A percentile compares a stretch with the other conserved stretches of the same genome.
Evolutionary conservation across 305 asterid species (phyloP).

Genomic region (Rubia tinctorum): DNA sequence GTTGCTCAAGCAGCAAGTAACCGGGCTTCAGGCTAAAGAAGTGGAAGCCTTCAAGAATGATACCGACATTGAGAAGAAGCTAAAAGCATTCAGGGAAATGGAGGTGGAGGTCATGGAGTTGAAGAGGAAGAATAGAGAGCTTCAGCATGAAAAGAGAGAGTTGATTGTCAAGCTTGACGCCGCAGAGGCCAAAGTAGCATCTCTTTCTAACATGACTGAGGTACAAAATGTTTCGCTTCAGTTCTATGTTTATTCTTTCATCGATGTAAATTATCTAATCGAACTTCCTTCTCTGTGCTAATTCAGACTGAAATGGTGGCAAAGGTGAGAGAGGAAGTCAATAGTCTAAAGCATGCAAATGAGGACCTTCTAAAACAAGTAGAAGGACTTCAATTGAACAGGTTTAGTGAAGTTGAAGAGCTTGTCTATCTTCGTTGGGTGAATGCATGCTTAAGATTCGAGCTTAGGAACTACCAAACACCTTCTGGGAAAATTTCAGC

Average conservation of each 20-base stretch:
- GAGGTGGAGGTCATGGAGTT: constrained; percentile 92
- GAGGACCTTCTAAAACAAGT: constrained; percentile 94
- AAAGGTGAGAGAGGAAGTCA: constrained; percentile 71
- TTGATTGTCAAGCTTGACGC: constrained; percentile 66
- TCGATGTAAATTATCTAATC: constrained; percentile 9
- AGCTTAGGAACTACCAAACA: constrained; percentile 80
- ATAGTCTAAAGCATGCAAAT: constrained; percentile 59
- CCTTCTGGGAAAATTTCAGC: constrained; percentile 84
- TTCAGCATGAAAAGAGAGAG: constrained; percentile 91
- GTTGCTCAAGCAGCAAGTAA: constrained; percentile 85
- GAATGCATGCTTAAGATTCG: constrained; percentile 84
- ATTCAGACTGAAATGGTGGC: constrained; percentile 89
- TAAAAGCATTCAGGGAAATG: constrained; percentile 65
- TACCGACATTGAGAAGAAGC: constrained; percentile 72
- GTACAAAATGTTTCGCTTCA: constrained; percentile 27
- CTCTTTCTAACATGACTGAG: constrained; percentile 86
- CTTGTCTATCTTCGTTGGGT: constrained; percentile 99
- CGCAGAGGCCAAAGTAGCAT: constrained; percentile 61
- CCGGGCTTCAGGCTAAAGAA: constrained; percentile 83
- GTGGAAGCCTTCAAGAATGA: constrained; percentile 58
- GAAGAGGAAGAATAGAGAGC: constrained; percentile 88
- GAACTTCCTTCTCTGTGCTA: constrained; percentile 20
- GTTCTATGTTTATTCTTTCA: background rate
- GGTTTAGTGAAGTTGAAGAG: constrained; percentile 98
- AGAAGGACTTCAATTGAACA: constrained; percentile 96